Evolutionary conservation across 352 stramenopile genomes (phyloP).

Genomic region (Phytophthora pisi): DNA sequence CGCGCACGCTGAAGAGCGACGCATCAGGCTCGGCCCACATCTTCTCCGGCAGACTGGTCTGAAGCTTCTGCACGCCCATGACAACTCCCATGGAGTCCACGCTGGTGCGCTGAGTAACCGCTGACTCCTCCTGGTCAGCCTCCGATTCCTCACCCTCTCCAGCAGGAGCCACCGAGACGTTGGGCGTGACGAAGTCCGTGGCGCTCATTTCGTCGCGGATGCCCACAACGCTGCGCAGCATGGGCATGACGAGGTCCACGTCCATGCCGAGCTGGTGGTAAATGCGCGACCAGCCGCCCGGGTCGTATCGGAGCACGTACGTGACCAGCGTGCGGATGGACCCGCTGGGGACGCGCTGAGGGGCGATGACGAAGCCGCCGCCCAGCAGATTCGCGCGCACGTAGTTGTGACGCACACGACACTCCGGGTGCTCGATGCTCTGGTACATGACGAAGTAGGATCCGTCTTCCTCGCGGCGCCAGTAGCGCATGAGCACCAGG

Average conservation of each 20-base stretch:
- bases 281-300: slow-evolving; percentile 78
- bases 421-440: slow-evolving; percentile 86
- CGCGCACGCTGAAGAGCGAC: slow-evolving; percentile 83
- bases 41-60: slow-evolving; percentile 77
- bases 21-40: slow-evolving; percentile 88
- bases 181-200: slow-evolving; percentile 86
- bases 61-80: slow-evolving; percentile 66
- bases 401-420: slow-evolving; percentile 86
- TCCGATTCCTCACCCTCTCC: slow-evolving; percentile 18
- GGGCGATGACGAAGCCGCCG: slow-evolving; percentile 86
- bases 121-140: slow-evolving; percentile 20
- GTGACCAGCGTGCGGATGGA: slow-evolving; percentile 83
- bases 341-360: slow-evolving; percentile 78
- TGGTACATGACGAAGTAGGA: slow-evolving; percentile 93
- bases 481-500: slow-evolving; percentile 89
- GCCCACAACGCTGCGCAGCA: slow-evolving; percentile 83
- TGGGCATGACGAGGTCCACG: slow-evolving; percentile 84
- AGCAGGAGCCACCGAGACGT: slow-evolving; percentile 63
- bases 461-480: slow-evolving; percentile 87
- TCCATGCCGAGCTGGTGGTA: slow-evolving; percentile 92
- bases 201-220: slow-evolving; percentile 88
- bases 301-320: slow-evolving; percentile 85
- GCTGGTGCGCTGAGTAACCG: slow-evolving; percentile 40
- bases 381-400: slow-evolving; percentile 81
- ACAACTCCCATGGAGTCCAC: slow-evolving; percentile 71